Conservation (phyloP, 163 green algal species). For the Trebouxiophyceae sp. region DNA sequence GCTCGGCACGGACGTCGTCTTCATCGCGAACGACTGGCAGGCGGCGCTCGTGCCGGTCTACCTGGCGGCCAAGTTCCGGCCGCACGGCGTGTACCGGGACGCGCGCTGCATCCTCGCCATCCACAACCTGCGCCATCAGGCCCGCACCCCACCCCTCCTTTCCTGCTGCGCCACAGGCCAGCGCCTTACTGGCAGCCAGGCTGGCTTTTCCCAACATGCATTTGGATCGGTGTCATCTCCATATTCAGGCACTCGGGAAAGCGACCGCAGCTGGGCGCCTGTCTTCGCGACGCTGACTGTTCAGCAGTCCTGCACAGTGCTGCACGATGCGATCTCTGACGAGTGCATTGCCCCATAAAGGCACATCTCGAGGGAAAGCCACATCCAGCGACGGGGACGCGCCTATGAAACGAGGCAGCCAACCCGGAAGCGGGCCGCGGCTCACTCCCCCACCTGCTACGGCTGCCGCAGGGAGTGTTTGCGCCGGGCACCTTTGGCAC, state of each 20-base stretch:
- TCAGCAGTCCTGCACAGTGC: no score
- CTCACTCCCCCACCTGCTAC: no score
- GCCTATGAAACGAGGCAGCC: no score
- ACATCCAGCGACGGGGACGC: no score
- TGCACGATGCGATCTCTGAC: no score
- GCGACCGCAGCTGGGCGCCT: neutral
- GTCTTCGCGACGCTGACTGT: no score
- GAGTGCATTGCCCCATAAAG: no score
- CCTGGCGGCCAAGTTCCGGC: constrained; percentile 45
- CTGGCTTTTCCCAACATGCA: no score
- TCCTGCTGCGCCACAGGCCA: no score
- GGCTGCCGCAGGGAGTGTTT: constrained; percentile 72
- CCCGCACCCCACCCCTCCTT: constrained; percentile 19
- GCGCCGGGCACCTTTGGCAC: constrained; percentile 42
- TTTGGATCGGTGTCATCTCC: no score
- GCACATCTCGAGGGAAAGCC: no score
- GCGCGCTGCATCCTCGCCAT: constrained; percentile 66
- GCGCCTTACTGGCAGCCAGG: neutral
- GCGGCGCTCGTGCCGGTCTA: constrained; percentile 83
- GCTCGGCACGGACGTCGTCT: constrained; percentile 75
- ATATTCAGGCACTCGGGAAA: neutral
- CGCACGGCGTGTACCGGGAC: constrained; percentile 54
- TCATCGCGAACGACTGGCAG: constrained; percentile 97
- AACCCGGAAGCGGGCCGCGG: no score
- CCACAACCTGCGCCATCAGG: constrained; percentile 83